Base-by-base conservation (phyloP, 1,284 basidiomycete genomes). In the Fomitiporia mediterranea region DNA sequence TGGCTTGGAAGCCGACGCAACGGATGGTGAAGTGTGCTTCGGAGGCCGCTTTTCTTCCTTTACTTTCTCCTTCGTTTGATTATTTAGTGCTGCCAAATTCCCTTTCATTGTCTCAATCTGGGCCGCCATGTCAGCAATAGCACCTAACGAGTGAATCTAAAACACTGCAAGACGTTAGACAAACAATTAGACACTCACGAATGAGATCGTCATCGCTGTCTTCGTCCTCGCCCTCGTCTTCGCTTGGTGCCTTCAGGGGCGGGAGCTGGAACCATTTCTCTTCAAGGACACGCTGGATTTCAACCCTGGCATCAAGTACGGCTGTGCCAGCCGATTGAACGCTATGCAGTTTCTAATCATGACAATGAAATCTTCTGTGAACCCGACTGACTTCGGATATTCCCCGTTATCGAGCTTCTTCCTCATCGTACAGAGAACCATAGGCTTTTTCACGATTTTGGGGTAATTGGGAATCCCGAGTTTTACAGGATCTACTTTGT, bases 321-420 rank as follows among this genome's bases (percentile, higher is more conserved):
- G 86, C 82, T 19, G 93, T 91, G 28, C 87, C 91, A 5, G 84
- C 78, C 4, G 94, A 65, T 99, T 99, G 78, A 96, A 99, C 1
- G 79, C 76, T 68, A 89, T 87, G 68, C 95, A 98, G 70, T 99
- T 99, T 57, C 83, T 80, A 66, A 98, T 88, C 84, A 99, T 92
- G 61, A 96, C 78, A 69, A 89, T 89, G 75, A 98, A 91, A 72
- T 99, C 97, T 17, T 88, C 84, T 61, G 87, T 84, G 67, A 98
- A 94, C 66, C 87, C 86, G 35, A 81, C 75, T 1, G 89, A 84
- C 27, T 80, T 85, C 3, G 81, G 66, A 69, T 98, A 98, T 61
- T 86, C 82, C 58, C 81, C 76, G 32, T 77, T 75, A 44, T 91
- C 86, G 47, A 99, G 78, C 70, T 94, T 95, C 68, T 75, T 81